Conservation (phyloP, 257 asterid genomes). For the Lavandula angustifolia region DNA sequence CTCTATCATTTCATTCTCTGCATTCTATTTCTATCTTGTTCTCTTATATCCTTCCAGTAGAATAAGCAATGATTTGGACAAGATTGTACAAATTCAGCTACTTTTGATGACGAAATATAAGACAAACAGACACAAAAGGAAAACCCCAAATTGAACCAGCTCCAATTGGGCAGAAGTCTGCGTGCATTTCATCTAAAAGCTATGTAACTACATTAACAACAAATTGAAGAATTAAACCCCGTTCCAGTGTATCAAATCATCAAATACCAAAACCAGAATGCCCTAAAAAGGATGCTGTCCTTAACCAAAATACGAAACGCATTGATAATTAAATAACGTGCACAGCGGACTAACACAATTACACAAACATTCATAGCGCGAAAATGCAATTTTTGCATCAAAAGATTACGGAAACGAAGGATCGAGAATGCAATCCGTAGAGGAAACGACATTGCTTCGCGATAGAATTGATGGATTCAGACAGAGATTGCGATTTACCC, state of each 20-base stretch:
- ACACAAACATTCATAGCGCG: neutral
- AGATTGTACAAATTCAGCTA: neutral
- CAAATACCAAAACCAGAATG: constrained; percentile 13
- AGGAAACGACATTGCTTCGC: neutral
- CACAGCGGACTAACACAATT: neutral
- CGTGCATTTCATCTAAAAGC: neutral
- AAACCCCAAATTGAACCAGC: neutral
- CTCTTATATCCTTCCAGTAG: constrained; percentile 25
- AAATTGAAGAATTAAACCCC: neutral
- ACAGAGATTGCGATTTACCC: constrained; percentile 9
- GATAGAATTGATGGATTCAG: neutral
- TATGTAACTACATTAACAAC: neutral
- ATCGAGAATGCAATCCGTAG: neutral
- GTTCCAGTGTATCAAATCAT: constrained; percentile 21
- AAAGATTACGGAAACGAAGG: constrained; percentile 9
- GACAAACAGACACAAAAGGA: neutral
- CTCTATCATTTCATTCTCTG: constrained; percentile 41
- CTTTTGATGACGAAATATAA: neutral
- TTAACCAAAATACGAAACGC: neutral
- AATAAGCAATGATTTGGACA: constrained; percentile 4
- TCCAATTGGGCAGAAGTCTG: constrained; percentile 13
- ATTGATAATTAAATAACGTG: neutral
- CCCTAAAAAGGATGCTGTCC: constrained; percentile 7
- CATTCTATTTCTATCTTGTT: constrained; percentile 4
- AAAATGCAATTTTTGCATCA: neutral